Conservation (phyloP, 1,139 yeast genomes). For the Kodamaea ohmeri region DNA sequence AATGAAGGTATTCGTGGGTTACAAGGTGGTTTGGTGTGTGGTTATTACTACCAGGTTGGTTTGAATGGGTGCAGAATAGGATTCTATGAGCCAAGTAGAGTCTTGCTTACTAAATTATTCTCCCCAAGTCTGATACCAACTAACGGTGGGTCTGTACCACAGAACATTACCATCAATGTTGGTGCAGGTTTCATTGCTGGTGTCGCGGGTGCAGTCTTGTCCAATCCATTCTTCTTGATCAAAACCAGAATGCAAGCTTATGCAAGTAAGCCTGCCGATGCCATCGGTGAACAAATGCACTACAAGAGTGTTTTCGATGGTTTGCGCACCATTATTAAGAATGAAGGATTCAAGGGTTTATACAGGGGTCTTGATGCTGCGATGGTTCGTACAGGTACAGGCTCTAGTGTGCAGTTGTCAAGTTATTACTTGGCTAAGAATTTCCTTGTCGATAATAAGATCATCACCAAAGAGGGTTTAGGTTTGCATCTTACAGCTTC, state of each 20-base stretch:
- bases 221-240: slow-evolving; percentile 87
- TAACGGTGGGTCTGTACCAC: slow-evolving; percentile 41
- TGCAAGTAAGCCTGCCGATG: slow-evolving; percentile 39
- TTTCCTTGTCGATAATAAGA: slow-evolving; percentile 44
- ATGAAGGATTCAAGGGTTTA: slow-evolving; percentile 76
- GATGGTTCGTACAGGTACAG: slow-evolving; percentile 88
- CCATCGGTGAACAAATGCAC: slow-evolving; percentile 89
- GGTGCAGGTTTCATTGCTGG: slow-evolving; percentile 83
- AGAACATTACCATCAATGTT: slow-evolving; percentile 66
- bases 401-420: slow-evolving; percentile 95
- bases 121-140: slow-evolving; percentile 46
- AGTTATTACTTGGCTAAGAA: slow-evolving; percentile 77
- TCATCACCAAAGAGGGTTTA: slow-evolving; percentile 61
- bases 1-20: slow-evolving; percentile 86
- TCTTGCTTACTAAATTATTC: slow-evolving; percentile 51
- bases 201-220: slow-evolving; percentile 81
- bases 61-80: slow-evolving; percentile 94
- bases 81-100: slow-evolving; percentile 83
- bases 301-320: slow-evolving; percentile 73
- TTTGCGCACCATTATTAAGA: slow-evolving; percentile 51
- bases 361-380: slow-evolving; percentile 96
- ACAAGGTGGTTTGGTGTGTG: slow-evolving; percentile 83
- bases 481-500: slow-evolving; percentile 72
- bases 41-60: slow-evolving; percentile 84
- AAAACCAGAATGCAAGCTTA: slow-evolving; percentile 97